These are phyloP conservation scores for Suillus cothurnatus DNA, from an alignment of 768 basidiomycete species.

Conservation along the genomic window DNA sequence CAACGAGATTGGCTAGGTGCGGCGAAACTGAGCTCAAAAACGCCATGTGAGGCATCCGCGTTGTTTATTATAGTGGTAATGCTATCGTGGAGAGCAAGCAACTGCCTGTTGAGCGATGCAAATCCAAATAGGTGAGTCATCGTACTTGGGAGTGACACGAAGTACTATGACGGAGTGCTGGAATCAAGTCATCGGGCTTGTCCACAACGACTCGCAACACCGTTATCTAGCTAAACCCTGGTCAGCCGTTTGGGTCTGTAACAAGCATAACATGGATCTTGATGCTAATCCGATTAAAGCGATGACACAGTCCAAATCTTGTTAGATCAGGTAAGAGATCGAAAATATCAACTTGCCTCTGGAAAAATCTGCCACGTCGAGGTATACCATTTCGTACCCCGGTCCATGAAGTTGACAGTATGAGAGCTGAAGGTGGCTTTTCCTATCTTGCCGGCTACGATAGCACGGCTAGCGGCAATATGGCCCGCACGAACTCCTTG, in stretches of 20 bases:
- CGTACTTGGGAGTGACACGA: slow-evolving; percentile 55
- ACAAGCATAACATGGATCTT: slow-evolving; percentile 36
- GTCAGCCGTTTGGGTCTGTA: not conserved
- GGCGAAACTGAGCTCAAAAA: slow-evolving; percentile 64
- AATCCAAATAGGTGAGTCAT: slow-evolving; percentile 61
- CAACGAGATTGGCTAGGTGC: slow-evolving; percentile 49
- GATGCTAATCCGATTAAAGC: slow-evolving; percentile 47
- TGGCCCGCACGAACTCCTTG: slow-evolving; percentile 71
- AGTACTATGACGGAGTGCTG: slow-evolving; percentile 71
- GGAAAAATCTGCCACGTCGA: slow-evolving; percentile 75
- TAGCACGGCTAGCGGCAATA: slow-evolving; percentile 44
- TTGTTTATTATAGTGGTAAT: slow-evolving; percentile 56
- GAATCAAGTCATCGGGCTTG: not conserved
- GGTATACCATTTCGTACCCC: slow-evolving; percentile 72
- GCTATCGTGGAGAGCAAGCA: slow-evolving; percentile 80
- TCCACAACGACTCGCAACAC: slow-evolving; percentile 54
- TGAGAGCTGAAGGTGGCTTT: slow-evolving; percentile 62
- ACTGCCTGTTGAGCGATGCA: slow-evolving; percentile 67
- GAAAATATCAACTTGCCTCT: slow-evolving; percentile 46
- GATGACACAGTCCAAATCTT: not conserved
- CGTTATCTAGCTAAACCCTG: slow-evolving; percentile 65
- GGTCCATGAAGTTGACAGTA: slow-evolving; percentile 54
- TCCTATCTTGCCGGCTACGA: slow-evolving; percentile 68
- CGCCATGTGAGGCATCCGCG: slow-evolving; percentile 56
- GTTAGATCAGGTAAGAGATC: slow-evolving; percentile 5